A percentile compares a stretch with the other conserved stretches of the same genome.
phyloP scores from a whole-genome alignment of 2,329 filamentous ascomycete genomes.

The Lachnellula hyalina region DNA sequence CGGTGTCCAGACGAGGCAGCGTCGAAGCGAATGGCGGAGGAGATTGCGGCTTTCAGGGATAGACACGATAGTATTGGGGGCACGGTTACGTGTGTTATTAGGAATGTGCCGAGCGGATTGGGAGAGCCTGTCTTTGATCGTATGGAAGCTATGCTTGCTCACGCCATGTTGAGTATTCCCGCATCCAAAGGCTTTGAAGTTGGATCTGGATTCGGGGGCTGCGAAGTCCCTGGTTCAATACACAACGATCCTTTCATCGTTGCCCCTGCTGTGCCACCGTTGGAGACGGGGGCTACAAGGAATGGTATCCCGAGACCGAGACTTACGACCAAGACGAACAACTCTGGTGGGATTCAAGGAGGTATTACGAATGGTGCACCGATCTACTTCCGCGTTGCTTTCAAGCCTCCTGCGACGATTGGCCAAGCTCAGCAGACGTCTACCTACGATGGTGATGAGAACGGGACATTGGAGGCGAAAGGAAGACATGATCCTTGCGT shows the following conservation, averaged over 20 bases:
- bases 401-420: constrained; percentile 95
- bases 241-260: constrained; percentile 85
- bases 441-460: constrained; percentile 63
- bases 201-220: constrained; percentile 85
- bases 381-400: constrained; percentile 91
- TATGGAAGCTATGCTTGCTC: constrained; percentile 82
- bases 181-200: constrained; percentile 95
- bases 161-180: constrained; percentile 93
- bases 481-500: constrained; percentile 93
- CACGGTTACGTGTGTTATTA: constrained; percentile 89
- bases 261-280: constrained; percentile 39
- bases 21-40: constrained; percentile 67
- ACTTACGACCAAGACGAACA: constrained; percentile 86
- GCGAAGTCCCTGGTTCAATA: constrained; percentile 76
- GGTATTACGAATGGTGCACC: constrained; percentile 90
- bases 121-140: constrained; percentile 96
- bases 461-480: constrained; percentile 82
- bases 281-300: constrained; percentile 41
- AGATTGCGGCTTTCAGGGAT: constrained; percentile 74
- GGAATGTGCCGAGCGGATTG: constrained; percentile 76
- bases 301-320: constrained; percentile 49
- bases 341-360: constrained; percentile 91
- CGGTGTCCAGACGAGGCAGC: constrained; percentile 71
- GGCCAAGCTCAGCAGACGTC: constrained; percentile 80
- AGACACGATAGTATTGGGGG: constrained; percentile 85